Evolutionary conservation across 2,329 filamentous ascomycete genomes (phyloP).

Genomic region (Sporothrix dimorphospora): DNA sequence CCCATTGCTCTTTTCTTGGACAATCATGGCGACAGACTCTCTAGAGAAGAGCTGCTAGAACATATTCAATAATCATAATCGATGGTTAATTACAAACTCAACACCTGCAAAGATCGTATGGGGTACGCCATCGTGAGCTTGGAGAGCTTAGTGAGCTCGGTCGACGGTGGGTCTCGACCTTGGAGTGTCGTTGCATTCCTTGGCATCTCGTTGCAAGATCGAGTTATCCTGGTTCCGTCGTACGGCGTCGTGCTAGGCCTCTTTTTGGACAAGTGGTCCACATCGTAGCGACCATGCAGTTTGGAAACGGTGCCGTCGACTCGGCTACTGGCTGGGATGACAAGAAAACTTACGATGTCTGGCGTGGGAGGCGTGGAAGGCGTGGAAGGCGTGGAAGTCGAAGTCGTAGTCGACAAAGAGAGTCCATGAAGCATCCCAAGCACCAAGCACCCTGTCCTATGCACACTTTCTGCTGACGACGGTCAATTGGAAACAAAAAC

Average conservation of each 20-base stretch:
- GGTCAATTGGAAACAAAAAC: neutral
- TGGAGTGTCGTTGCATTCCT: no score
- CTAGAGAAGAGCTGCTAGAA: neutral
- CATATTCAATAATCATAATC: neutral
- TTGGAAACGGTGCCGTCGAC: no score
- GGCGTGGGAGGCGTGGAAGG: neutral
- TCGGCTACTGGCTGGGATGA: no score
- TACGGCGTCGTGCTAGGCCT: neutral
- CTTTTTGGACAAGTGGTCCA: neutral
- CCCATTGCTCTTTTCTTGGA: neutral
- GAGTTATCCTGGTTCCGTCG: neutral
- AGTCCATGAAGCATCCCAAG: no score
- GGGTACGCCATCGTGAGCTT: no score
- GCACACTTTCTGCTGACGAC: neutral
- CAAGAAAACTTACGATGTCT: no score
- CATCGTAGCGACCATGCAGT: no score
- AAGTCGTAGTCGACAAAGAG: neutral
- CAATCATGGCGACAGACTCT: neutral
- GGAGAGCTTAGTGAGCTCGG: no score
- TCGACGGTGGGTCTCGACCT: neutral
- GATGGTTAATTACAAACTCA: neutral
- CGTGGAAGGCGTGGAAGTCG: neutral
- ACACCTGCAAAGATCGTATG: no score
- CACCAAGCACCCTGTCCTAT: no score
- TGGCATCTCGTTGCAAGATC: neutral